A percentile compares a stretch with the other conserved stretches of the same genome.
Evolutionary conservation across 345 rosid species (phyloP).

Genomic region (Eucalyptus camaldulensis): DNA sequence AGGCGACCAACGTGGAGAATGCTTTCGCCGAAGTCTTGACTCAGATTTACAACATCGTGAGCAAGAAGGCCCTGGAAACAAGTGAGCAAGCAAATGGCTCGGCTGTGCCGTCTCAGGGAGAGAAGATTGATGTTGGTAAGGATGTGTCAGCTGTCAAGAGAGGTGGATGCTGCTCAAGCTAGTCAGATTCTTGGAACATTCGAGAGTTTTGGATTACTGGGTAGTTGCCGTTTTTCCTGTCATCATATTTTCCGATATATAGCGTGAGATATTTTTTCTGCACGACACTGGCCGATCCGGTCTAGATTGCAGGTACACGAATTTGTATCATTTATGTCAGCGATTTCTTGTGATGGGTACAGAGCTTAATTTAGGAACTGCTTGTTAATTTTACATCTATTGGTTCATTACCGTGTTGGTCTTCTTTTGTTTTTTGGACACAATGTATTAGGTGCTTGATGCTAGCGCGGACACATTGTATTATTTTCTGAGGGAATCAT

Average conservation of each 20-base stretch:
- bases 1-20: slow-evolving; percentile 75
- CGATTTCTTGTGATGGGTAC: not conserved
- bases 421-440: not conserved
- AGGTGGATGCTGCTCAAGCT: slow-evolving; percentile 83
- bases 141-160: slow-evolving; percentile 93
- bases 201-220: not conserved
- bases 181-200: slow-evolving; percentile 2
- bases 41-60: slow-evolving; percentile 68
- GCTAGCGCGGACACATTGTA: not conserved
- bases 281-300: not conserved
- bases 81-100: slow-evolving; percentile 38
- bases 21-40: slow-evolving; percentile 89
- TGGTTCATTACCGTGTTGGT: not conserved
- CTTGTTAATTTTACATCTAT: not conserved
- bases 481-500: not conserved
- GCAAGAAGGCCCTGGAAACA: slow-evolving; percentile 83
- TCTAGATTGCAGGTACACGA: not conserved
- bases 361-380: not conserved
- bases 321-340: not conserved
- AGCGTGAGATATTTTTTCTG: not conserved
- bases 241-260: not conserved
- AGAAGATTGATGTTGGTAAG: slow-evolving; percentile 67
- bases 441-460: not conserved
- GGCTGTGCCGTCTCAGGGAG: slow-evolving; percentile 64
- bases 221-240: not conserved